These are phyloP conservation scores for Arthrinium puccinioides DNA, from an alignment of 2,329 filamentous ascomycete species.

Conservation along the genomic window DNA sequence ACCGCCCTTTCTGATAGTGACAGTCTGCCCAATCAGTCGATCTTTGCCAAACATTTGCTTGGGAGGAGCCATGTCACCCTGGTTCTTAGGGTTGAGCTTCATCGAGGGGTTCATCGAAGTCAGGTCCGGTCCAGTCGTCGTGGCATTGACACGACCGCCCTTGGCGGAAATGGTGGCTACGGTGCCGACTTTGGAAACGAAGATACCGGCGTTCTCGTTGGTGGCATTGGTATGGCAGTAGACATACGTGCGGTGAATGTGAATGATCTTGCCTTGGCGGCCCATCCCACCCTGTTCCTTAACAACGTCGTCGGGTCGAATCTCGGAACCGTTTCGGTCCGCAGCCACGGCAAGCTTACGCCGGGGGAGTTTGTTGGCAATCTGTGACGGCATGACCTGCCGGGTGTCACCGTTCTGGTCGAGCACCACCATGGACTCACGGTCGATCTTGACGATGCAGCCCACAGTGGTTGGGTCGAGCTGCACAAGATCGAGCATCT, in stretches of 20 bases:
- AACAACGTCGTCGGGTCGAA: slow-evolving; percentile 83
- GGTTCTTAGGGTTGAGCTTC: slow-evolving; percentile 57
- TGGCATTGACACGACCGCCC: slow-evolving; percentile 66
- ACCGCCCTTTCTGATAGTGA: slow-evolving; percentile 77
- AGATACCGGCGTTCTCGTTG: slow-evolving; percentile 82
- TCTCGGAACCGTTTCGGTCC: slow-evolving; percentile 88
- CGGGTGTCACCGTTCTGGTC: slow-evolving; percentile 84
- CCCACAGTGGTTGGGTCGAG: slow-evolving; percentile 88
- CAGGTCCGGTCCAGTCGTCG: slow-evolving; percentile 64
- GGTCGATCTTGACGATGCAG: slow-evolving; percentile 90
- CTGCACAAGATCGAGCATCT: slow-evolving; percentile 89
- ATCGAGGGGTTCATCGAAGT: slow-evolving; percentile 88
- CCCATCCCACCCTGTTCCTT: slow-evolving; percentile 84
- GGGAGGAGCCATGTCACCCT: slow-evolving; percentile 57
- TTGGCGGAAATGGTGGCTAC: slow-evolving; percentile 92
- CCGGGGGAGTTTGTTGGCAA: slow-evolving; percentile 79
- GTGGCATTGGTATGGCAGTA: slow-evolving; percentile 82
- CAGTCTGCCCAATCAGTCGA: slow-evolving; percentile 81
- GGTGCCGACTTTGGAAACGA: slow-evolving; percentile 78
- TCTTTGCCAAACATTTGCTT: slow-evolving; percentile 71
- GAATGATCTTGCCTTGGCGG: slow-evolving; percentile 80
- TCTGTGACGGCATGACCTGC: slow-evolving; percentile 81
- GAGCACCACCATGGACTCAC: slow-evolving; percentile 81
- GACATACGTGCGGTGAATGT: slow-evolving; percentile 88
- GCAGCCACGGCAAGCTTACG: slow-evolving; percentile 83